Base-by-base conservation (phyloP, 139 green algal species). In the Diplosphaera chodatii region DNA sequence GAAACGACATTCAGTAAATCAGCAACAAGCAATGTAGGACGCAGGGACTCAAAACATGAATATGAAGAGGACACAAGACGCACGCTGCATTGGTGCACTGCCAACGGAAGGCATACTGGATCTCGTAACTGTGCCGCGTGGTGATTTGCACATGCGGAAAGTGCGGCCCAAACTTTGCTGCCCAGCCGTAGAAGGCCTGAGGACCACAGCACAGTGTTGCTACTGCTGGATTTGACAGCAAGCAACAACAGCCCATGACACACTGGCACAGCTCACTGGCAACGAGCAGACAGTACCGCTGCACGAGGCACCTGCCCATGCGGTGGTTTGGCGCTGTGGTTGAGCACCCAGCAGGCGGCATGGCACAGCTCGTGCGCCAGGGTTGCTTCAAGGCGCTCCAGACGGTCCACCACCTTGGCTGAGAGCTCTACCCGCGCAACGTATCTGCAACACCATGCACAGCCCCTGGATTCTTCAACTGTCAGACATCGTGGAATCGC, bases 281-380 rank as follows among this genome's bases (percentile, higher is more conserved):
- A n/a, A n/a, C n/a, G n/a, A n/a, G n/a, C n/a, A n/a, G n/a, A n/a
- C 10, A 48, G 37, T 48, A 21, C 37, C 37, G 8, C 37, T 59
- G 48, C 48, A 20, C 10, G 10, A 10, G 8, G 10, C 10, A 59
- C 71, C 0, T 67, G 33, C n/a, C 86, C 86, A 59, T 91, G 86
- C 2, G 86, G 84, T 31, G 86, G 86, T 69, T 87, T 88, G 64
- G 79, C 79, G 0, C 48, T 67, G 73, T 85, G 75, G 65, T 90
- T 72, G 32, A 90, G 6, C 30, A 89, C 48, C 84, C 84, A 91
- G 34, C 82, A 75, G 32, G 81, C 86, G 22, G 81, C 83, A 66
- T 91, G 86, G 71, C 86, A 91, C 73, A 91, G 66, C 76, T 90
- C 85, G 71, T 90, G 85, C n/a, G 71, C 74, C 32, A 91, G 75